phyloP scores from a whole-genome alignment of 163 green algal species.

The Volvox carteri region DNA sequence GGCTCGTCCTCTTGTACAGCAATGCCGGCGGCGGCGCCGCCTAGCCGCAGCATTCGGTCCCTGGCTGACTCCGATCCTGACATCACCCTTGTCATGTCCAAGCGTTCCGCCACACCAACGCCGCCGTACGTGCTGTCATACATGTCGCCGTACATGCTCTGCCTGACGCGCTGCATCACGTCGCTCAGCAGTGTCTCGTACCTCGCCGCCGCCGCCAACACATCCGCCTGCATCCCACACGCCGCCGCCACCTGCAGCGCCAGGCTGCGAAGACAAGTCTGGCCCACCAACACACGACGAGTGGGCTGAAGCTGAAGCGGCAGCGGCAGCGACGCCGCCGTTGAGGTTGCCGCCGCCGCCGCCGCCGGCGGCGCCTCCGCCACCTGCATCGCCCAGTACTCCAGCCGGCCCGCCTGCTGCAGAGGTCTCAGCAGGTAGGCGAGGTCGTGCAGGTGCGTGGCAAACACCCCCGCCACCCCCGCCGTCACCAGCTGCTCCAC shows the following conservation, averaged over 20 bases:
- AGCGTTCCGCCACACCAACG: too few species aligned
- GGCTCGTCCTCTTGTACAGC: too few species aligned
- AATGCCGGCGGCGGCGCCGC: too few species aligned
- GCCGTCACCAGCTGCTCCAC: slow-evolving; percentile 75
- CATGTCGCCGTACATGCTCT: background rate
- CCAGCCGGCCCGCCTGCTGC: slow-evolving; percentile 49
- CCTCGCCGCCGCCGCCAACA: slow-evolving; percentile 12
- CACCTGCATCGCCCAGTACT: slow-evolving; percentile 52
- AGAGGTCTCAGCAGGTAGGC: slow-evolving; percentile 62
- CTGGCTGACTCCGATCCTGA: too few species aligned
- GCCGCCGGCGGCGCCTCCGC: background rate
- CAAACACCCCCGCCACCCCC: slow-evolving; percentile 80
- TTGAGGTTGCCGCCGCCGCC: background rate
- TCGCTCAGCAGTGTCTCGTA: slow-evolving; percentile 20
- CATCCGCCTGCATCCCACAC: background rate
- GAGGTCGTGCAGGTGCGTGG: slow-evolving; percentile 93
- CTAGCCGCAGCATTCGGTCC: too few species aligned
- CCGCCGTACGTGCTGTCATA: too few species aligned
- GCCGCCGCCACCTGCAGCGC: slow-evolving; percentile 32
- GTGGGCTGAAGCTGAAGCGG: background rate
- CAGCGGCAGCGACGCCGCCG: background rate
- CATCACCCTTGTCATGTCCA: too few species aligned
- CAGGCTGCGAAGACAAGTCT: slow-evolving; percentile 39
- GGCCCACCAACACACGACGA: background rate
- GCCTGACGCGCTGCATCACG: slow-evolving; percentile 14